Percentiles rank a stretch among this genome's conserved stretches.
These are phyloP conservation scores for Rhodomyrtus tomentosa DNA, from an alignment of 345 rosid species.

Conservation along the genomic window DNA sequence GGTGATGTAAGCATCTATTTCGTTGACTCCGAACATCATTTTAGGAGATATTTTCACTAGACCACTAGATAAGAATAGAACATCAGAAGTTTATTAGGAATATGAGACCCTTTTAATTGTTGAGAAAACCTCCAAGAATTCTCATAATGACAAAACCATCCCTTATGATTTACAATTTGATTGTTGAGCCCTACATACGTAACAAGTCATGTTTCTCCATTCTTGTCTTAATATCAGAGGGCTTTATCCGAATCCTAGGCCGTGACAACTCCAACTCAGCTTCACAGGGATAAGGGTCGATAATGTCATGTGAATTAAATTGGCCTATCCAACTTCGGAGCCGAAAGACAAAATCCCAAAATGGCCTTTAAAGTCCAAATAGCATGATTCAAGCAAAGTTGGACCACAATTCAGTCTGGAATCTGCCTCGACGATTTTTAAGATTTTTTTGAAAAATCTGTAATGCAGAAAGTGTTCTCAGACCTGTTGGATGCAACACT, in stretches of 20 bases:
- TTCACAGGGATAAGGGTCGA: background rate
- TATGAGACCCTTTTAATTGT: too few species aligned
- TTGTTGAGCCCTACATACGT: background rate
- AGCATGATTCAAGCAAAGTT: background rate
- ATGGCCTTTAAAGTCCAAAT: background rate
- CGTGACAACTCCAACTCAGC: background rate
- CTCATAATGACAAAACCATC: too few species aligned
- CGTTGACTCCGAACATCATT: too few species aligned
- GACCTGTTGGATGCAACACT: background rate
- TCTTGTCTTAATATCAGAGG: background rate
- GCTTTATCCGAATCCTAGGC: background rate
- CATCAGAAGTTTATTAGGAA: too few species aligned
- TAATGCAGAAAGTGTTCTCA: background rate
- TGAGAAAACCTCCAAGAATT: too few species aligned
- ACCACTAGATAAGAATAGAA: too few species aligned
- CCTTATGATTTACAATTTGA: too few species aligned
- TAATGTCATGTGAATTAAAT: background rate
- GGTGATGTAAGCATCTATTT: too few species aligned
- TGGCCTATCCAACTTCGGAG: background rate
- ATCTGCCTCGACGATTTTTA: background rate
- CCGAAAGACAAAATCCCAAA: background rate
- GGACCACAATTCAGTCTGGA: background rate
- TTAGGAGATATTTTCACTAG: too few species aligned
- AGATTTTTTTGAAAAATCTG: background rate
- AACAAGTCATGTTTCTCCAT: background rate